Evolutionary conservation across 768 basidiomycete genomes (phyloP).

Genomic region (Ephemerocybe angulata): DNA sequence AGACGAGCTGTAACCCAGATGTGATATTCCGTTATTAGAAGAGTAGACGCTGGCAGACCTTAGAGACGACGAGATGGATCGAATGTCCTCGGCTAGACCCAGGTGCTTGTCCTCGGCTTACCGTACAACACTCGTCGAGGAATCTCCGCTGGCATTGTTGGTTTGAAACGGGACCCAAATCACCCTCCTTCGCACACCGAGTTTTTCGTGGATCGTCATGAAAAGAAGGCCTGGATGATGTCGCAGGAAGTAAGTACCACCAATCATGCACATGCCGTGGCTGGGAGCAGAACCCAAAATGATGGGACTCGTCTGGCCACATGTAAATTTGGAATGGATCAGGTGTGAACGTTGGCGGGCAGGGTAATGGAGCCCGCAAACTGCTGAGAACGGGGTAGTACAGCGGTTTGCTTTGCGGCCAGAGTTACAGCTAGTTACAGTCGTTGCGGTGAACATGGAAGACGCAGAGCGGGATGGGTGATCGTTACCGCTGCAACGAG

Average conservation of each 20-base stretch:
- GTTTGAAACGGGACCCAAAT: no score
- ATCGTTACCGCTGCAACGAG: no score
- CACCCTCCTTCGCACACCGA: no score
- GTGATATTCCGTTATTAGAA: background rate
- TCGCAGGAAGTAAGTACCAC: background rate
- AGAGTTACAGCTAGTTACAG: no score
- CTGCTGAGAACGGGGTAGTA: background rate
- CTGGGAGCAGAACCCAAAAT: background rate
- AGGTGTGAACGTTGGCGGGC: background rate
- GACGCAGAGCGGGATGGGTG: no score
- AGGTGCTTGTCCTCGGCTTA: background rate
- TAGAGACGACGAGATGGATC: background rate
- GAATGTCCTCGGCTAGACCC: background rate
- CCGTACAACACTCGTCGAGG: no score
- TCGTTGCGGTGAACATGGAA: no score
- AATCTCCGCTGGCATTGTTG: no score
- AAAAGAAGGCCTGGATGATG: no score
- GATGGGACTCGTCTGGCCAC: background rate
- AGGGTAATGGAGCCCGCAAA: background rate
- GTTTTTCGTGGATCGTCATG: no score
- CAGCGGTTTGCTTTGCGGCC: background rate
- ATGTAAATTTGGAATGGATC: background rate
- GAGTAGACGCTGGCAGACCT: background rate
- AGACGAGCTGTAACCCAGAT: no score
- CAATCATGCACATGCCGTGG: background rate